A percentile compares a stretch with the other conserved stretches of the same genome.
Conservation (phyloP, 2,329 filamentous ascomycete species). For the Decorospora gaudefroyi region DNA sequence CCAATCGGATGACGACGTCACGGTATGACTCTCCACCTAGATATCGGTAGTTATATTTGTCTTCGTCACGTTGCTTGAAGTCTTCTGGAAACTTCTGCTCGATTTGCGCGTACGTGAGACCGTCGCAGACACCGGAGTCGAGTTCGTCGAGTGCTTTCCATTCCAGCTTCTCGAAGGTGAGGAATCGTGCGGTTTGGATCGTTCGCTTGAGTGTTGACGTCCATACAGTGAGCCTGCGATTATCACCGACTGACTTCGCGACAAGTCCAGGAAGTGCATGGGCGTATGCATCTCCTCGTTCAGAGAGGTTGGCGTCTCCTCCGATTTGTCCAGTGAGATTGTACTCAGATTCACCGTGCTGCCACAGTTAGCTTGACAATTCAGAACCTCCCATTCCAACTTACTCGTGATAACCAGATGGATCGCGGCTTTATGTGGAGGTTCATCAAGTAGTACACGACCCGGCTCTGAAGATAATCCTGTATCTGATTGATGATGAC, state of each 20-base stretch:
- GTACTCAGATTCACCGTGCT: constrained; percentile 94
- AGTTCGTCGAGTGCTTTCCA: constrained; percentile 99
- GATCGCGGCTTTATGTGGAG: constrained; percentile 95
- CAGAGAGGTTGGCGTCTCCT: constrained; percentile 84
- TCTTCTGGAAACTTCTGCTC: constrained; percentile 90
- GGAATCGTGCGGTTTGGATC: constrained; percentile 84
- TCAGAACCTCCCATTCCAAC: constrained; percentile 40
- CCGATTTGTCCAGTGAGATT: constrained; percentile 91
- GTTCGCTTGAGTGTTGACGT: constrained; percentile 80
- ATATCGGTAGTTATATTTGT: constrained; percentile 99
- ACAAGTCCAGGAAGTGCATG: constrained; percentile 82
- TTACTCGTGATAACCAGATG: constrained; percentile 91
- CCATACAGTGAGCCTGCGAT: constrained; percentile 70
- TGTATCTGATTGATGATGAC: constrained; percentile 98
- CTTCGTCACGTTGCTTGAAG: constrained; percentile 91
- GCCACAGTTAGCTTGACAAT: constrained; percentile 21
- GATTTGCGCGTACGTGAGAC: constrained; percentile 94
- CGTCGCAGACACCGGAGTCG: constrained; percentile 94
- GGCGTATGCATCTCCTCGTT: constrained; percentile 85
- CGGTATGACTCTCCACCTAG: constrained; percentile 94
- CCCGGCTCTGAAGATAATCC: constrained; percentile 92
- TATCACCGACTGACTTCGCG: constrained; percentile 80
- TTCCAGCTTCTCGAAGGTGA: constrained; percentile 92
- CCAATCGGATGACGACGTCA: constrained; percentile 94
- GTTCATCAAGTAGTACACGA: constrained; percentile 99